Percentiles rank a stretch among this genome's conserved stretches.
Evolutionary conservation across 208 protist species (phyloP).

Genomic region (Leishmania tropica): DNA sequence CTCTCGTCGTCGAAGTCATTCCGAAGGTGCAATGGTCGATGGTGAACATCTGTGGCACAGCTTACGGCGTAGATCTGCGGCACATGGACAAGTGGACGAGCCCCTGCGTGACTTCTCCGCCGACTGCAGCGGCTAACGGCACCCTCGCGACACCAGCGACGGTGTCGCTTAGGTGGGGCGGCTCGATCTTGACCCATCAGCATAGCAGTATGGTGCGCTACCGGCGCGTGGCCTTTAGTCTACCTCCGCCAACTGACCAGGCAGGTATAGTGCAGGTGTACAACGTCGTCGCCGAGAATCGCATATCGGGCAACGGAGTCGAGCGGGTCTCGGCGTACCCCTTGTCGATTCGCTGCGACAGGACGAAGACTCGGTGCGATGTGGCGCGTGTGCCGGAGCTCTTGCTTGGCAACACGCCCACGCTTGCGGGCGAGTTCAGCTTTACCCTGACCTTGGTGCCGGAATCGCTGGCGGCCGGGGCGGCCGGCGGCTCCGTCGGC

Average conservation of each 20-base stretch:
- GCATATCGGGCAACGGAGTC: constrained; percentile 8
- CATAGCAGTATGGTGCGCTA: constrained; percentile 41
- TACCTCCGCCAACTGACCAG: constrained; percentile 26
- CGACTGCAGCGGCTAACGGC: background rate
- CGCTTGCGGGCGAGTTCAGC: background rate
- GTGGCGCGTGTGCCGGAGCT: constrained; percentile 35
- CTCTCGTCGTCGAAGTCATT: constrained; percentile 64
- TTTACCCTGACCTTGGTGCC: constrained; percentile 16
- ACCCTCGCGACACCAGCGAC: background rate
- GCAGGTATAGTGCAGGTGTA: constrained; percentile 10
- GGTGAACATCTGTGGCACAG: constrained; percentile 63
- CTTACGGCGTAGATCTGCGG: constrained; percentile 37
- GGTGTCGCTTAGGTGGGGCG: constrained; percentile 44
- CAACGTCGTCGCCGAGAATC: constrained; percentile 12
- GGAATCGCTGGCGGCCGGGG: constrained; percentile 19
- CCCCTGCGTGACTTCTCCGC: constrained; percentile 13
- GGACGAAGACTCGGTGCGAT: constrained; percentile 31
- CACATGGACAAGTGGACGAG: constrained; percentile 33
- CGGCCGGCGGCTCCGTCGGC: constrained; percentile 41
- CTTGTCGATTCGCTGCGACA: constrained; percentile 27
- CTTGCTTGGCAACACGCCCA: constrained; percentile 10
- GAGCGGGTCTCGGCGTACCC: constrained; percentile 7
- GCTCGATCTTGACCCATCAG: constrained; percentile 22
- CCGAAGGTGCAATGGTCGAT: constrained; percentile 55
- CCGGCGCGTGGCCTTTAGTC: constrained; percentile 45